Base-by-base conservation (phyloP, 2,329 filamentous ascomycete species). In the Cephalotrichum gorgonifer region DNA sequence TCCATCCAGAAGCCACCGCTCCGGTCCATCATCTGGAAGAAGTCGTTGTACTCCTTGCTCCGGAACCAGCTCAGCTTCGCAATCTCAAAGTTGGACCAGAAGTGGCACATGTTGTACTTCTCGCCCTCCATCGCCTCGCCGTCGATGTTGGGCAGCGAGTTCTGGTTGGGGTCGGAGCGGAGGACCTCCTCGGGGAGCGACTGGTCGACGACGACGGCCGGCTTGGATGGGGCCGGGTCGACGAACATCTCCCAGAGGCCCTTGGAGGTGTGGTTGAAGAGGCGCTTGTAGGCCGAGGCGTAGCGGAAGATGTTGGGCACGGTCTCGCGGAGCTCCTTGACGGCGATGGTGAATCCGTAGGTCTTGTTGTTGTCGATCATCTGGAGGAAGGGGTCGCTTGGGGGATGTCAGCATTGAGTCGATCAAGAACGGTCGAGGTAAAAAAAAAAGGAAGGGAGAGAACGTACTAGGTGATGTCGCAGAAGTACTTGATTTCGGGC, bases 31-130 rank as follows among this genome's bases (percentile, higher is more conserved):
- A 95, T 94, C 60, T 96, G 76, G 66, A 98, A 98, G 67, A 98
- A 98, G 56, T 96, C 93, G 58, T 95, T 86, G 64, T 98, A 98
- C 62, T 89, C 86, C 69, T 95, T 91, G 73, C 90, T 96, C 58
- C 93, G 82, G 78, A 97, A 97, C 81, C 89, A 98, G 69, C 88
- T 85, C 53, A 98, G 78, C 52, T 83, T 82, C 14, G 93, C 93
- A 69, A 98, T 98, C 68, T 98, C 93, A 57, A 98, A 98, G 66
- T 98, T 98, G 66, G 89, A 95, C 93, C 93, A 98, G 74, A 96
- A 98, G 73, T 98, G 93, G 65, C 93, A 98, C 93, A 98, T 98
- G 71, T 98, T 98, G 75, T 98, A 98, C 59, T 83, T 87, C 66
- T 98, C 93, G 54, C 89, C 88, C 63, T 97, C 91, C 93, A 98